Evolutionary conservation across 2,329 filamentous ascomycete species (phyloP), one percentile per base, ranked within the genome.

Genomic region (Ceratocystis cubensis): DNA sequence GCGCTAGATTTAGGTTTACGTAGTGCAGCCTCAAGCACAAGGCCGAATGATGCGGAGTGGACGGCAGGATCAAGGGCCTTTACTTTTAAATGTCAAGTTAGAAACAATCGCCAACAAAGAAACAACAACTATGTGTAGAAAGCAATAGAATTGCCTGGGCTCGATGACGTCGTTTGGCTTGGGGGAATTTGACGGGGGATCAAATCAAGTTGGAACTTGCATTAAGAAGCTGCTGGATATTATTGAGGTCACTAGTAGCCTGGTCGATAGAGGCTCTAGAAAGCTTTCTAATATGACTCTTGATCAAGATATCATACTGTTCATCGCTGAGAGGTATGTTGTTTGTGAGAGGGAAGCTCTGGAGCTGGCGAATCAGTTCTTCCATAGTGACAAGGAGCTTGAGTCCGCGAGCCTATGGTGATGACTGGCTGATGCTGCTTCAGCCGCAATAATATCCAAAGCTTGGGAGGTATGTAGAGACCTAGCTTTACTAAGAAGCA

Each of bases 41-140:
- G 72, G 41, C 83, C 75, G 71, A 79, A 82, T 28, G 81, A 81
- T 65, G 83, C 77, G 6, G 82, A 80, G 70, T 85, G 75, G 57
- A 75, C 66, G 6, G 75, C 73, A 0, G 82, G 80, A 69, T 83
- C 72, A 30, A 84, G 71, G 13, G 75, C 71, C 79, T 84, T 61
- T 7, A 46, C 61, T n/a, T 25, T 17, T 33, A 10, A 10, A n/a
- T 37, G 25, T 8, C 20, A 63, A 17, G 61, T 63, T 63, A 63
- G 61, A 22, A 48, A 50, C 4, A 20, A 28, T 28, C n/a, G 50
- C 5, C 22, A 48, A 46, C 44, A 30, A 50, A 63, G 61, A 46
- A 5, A n/a, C 41, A 46, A 8, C 5, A 8, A 30, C 28, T 25
- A 13, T 50, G 22, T 5, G 48, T 13, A 48, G 61, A 22, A 25